Evolutionary conservation across 805 yeast species (phyloP).

Genomic region (Yamadazyma sp.): DNA sequence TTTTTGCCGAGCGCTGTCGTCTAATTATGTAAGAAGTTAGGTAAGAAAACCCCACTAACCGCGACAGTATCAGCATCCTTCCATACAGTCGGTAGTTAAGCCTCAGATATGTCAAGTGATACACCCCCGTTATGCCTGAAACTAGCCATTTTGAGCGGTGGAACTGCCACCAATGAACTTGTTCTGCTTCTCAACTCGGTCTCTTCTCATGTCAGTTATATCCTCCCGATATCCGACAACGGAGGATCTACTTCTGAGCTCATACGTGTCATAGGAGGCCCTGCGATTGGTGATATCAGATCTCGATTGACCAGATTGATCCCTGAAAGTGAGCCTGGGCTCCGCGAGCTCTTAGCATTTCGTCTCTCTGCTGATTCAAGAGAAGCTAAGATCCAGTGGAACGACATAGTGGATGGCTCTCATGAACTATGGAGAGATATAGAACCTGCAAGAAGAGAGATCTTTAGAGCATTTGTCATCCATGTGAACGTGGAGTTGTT

Average conservation of each 20-base stretch:
- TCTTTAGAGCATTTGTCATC: constrained; percentile 72
- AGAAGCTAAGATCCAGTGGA: constrained; percentile 73
- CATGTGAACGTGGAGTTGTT: constrained; percentile 77
- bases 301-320: constrained; percentile 77
- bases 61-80: too few species aligned
- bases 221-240: constrained; percentile 85
- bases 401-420: constrained; percentile 70
- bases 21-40: neutral
- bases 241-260: constrained; percentile 95
- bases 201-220: constrained; percentile 48
- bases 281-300: constrained; percentile 91
- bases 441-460: constrained; percentile 62
- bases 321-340: constrained; percentile 45
- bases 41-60: neutral
- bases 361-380: constrained; percentile 49
- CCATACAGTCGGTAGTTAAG: too few species aligned
- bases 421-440: constrained; percentile 67
- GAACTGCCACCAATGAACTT: constrained; percentile 83
- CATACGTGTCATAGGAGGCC: constrained; percentile 84
- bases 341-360: constrained; percentile 40
- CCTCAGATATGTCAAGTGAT: neutral
- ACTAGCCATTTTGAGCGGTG: constrained; percentile 62
- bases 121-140: too few species aligned
- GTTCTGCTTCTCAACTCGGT: constrained; percentile 31
- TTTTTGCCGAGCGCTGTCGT: constrained; percentile 25